phyloP scores from a whole-genome alignment of 2,329 filamentous ascomycete genomes.

The Fusarium sulawesiense region DNA sequence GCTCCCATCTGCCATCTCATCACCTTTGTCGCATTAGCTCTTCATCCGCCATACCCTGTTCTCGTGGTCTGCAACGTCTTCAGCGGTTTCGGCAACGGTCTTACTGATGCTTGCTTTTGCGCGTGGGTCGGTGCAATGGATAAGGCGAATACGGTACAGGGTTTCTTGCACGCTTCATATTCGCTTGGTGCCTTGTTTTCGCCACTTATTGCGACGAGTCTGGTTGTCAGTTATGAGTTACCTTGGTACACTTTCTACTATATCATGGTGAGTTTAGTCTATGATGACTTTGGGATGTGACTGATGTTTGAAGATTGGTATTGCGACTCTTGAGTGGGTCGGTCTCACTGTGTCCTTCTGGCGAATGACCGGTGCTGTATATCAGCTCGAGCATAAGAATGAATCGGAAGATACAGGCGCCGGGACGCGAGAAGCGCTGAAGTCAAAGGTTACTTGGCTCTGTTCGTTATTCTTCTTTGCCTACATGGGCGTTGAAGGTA shows the following conservation, averaged over 20 bases:
- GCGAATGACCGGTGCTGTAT: constrained; percentile 65
- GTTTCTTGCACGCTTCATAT: constrained; percentile 74
- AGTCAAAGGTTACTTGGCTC: constrained; percentile 70
- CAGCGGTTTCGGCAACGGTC: constrained; percentile 74
- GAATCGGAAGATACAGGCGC: constrained; percentile 38
- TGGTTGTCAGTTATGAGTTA: constrained; percentile 69
- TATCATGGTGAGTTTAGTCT: constrained; percentile 67
- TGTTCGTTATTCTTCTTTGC: constrained; percentile 75
- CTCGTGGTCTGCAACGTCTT: constrained; percentile 72
- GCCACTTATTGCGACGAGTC: constrained; percentile 71
- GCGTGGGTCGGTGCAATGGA: constrained; percentile 72
- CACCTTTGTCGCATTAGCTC: constrained; percentile 68
- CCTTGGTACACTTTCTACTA: constrained; percentile 79
- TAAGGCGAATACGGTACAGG: constrained; percentile 74
- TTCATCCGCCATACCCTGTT: constrained; percentile 73
- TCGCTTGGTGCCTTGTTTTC: constrained; percentile 72
- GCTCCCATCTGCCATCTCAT: constrained; percentile 70
- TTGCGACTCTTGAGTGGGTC: constrained; percentile 66
- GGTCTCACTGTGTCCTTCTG: constrained; percentile 68
- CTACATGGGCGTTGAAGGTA: constrained; percentile 77
- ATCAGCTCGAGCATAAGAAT: constrained; percentile 56
- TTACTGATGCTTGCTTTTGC: constrained; percentile 65
- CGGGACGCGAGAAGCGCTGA: constrained; percentile 55
- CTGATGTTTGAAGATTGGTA: constrained; percentile 50
- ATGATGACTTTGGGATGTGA: accelerated